Base-by-base conservation (phyloP, 1,284 basidiomycete species). In the Leccinum huronense region DNA sequence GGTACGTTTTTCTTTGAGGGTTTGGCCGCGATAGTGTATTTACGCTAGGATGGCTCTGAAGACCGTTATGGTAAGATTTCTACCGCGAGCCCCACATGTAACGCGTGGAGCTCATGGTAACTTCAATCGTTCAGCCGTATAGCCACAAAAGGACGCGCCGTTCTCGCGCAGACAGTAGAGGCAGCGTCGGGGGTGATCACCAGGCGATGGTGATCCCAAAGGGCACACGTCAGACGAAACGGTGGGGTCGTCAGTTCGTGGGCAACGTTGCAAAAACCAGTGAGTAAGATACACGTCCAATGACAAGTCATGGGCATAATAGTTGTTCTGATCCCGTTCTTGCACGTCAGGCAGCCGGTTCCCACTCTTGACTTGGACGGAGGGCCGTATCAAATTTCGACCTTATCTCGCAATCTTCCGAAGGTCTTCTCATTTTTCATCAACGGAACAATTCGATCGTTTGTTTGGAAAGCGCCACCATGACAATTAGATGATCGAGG, bases 101-200 rank as follows among this genome's bases (percentile, higher is more conserved):
- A 45, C 63, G 14, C 53, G 34, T 59, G 56, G 45, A 65, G 64
- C 63, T 63, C 60, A 69, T 58, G 66, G 30, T 62, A 23, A 31
- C 38, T 31, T 7, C 51, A 55, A 68, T 30, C 66, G 68, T 70
- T 48, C 65, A 88, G 87, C 83, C 86, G 13, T 89, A 87, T 71
- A 86, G 86, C 30, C 87, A 90, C 78, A 88, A 85, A 74, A 83
- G 87, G 64, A 85, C 88, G 1, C 77, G 81, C 23, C 83, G 85
- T 60, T 75, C 81, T 51, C 82, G 83, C 61, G 73, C 79, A 40
- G 84, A 86, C 65, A 83, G 80, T 66, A 83, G 83, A 63, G 75
- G 75, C 38, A 78, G 79, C 19, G 68, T 73, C 27, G 76, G 79
- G 5, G 75, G 81, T 53, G 77, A 79, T 59, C 78, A 80, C 45